Evolutionary conservation across 176 grass and related monocot genomes (phyloP).

Genomic region (Paspalum vaginatum): DNA sequence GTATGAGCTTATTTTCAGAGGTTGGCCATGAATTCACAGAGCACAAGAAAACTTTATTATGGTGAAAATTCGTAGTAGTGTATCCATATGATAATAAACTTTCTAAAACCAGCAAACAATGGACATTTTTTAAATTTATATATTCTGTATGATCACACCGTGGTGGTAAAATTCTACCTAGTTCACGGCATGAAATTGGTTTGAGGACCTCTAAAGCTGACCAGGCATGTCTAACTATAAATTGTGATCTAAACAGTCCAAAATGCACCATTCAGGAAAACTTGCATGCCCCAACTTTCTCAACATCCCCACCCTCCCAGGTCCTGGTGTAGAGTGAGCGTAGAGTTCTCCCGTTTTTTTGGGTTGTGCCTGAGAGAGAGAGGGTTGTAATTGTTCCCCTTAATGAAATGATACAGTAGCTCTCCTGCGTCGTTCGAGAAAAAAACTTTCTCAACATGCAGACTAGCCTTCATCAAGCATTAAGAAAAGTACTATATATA

Average conservation of each 20-base stretch:
- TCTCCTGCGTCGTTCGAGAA: no score
- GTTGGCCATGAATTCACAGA: background rate
- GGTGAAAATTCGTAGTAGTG: background rate
- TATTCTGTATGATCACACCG: background rate
- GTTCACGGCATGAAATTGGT: background rate
- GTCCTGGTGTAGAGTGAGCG: no score
- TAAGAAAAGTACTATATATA: background rate
- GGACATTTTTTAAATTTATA: background rate
- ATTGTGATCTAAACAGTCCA: background rate
- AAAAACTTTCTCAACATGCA: constrained; percentile 3
- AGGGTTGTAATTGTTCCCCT: no score
- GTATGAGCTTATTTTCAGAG: constrained; percentile 1
- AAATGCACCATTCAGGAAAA: constrained; percentile 10
- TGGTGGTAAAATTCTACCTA: constrained; percentile 13
- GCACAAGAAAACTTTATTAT: background rate
- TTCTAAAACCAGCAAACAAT: background rate
- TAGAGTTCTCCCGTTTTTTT: no score
- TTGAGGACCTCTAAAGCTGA: background rate
- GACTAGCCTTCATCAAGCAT: background rate
- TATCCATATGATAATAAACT: background rate
- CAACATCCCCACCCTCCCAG: no score
- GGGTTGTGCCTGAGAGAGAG: no score
- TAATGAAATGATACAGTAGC: no score
- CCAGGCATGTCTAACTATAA: background rate
- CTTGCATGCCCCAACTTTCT: background rate